phyloP scores from a whole-genome alignment of 371 early-diverging fungal species.

The Mucor piriformis region DNA sequence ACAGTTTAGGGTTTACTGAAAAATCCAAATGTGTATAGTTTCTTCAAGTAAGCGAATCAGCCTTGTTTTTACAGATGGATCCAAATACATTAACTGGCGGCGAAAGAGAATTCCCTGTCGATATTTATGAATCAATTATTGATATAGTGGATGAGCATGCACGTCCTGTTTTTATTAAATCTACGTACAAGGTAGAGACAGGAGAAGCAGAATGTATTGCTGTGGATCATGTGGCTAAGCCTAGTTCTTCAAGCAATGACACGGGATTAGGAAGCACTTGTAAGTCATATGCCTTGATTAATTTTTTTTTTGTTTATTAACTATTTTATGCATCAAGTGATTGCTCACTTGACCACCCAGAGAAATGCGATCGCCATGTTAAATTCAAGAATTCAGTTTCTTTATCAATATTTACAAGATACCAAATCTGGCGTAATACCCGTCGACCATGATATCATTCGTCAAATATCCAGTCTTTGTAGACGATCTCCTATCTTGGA shows the following conservation, averaged over 20 bases:
- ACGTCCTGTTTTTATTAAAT: conserved; percentile 67
- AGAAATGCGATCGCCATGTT: conserved; percentile 86
- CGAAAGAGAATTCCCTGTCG: conserved; percentile 70
- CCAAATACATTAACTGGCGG: conserved; percentile 55
- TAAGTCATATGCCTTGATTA: conserved; percentile 23
- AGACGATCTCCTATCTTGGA: conserved; percentile 75
- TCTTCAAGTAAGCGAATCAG: conserved; percentile 73
- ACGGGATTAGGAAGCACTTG: conserved; percentile 59
- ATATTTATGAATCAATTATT: conserved; percentile 81
- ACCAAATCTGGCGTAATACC: conserved; percentile 66
- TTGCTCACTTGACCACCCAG: conserved; percentile 75
- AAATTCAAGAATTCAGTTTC: conserved; percentile 66
- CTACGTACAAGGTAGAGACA: conserved; percentile 78
- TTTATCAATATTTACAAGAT: conserved; percentile 74
- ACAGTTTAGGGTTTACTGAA: not conserved
- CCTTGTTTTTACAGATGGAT: conserved; percentile 78
- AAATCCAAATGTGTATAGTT: conserved; percentile 52
- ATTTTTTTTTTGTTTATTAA: not conserved
- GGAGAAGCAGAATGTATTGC: conserved; percentile 87
- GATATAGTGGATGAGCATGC: conserved; percentile 62
- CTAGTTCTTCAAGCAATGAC: conserved; percentile 57
- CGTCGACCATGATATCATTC: conserved; percentile 74
- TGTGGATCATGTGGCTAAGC: conserved; percentile 81
- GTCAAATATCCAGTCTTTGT: conserved; percentile 77
- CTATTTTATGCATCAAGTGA: conserved; percentile 46